Conservation (phyloP, 1,284 basidiomycete species). For the Schizophyllum amplum region DNA sequence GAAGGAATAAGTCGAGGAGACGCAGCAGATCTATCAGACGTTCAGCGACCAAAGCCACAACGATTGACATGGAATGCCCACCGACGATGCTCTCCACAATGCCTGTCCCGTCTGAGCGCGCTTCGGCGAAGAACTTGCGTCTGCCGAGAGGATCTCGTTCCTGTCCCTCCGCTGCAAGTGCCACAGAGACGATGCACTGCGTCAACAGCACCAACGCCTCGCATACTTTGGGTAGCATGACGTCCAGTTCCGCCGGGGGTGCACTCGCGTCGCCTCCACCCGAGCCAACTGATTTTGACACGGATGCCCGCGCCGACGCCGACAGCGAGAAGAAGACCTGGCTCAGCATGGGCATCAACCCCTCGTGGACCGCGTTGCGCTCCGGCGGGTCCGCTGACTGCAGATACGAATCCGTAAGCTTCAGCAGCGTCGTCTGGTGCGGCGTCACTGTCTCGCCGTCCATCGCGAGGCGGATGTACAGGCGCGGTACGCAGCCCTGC, state of each 20-base stretch:
- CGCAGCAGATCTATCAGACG: constrained; percentile 51
- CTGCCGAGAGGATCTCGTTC: constrained; percentile 14
- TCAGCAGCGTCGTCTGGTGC: constrained; percentile 78
- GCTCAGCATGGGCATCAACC: constrained; percentile 44
- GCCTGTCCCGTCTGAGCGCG: constrained; percentile 32
- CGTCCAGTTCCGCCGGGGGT: constrained; percentile 40
- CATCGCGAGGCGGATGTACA: constrained; percentile 46
- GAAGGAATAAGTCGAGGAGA: constrained; percentile 65
- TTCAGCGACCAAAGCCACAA: constrained; percentile 8
- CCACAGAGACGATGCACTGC: constrained; percentile 67
- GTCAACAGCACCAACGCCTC: constrained; percentile 72
- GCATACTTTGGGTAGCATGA: constrained; percentile 65
- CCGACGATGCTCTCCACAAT: constrained; percentile 57
- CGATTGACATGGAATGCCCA: constrained; percentile 23
- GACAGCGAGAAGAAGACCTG: constrained; percentile 47
- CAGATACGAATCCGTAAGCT: constrained; percentile 76
- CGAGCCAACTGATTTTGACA: constrained; percentile 38
- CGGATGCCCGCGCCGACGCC: constrained; percentile 40
- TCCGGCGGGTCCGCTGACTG: constrained; percentile 33
- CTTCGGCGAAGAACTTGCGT: constrained; percentile 36
- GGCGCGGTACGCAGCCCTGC: constrained; percentile 37
- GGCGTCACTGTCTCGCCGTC: constrained; percentile 69
- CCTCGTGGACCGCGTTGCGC: constrained; percentile 26
- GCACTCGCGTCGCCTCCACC: not conserved
- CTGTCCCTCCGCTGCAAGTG: constrained; percentile 43